Conservation (phyloP, 2,329 filamentous ascomycete genomes). For the Dryadomyces quercivorus region DNA sequence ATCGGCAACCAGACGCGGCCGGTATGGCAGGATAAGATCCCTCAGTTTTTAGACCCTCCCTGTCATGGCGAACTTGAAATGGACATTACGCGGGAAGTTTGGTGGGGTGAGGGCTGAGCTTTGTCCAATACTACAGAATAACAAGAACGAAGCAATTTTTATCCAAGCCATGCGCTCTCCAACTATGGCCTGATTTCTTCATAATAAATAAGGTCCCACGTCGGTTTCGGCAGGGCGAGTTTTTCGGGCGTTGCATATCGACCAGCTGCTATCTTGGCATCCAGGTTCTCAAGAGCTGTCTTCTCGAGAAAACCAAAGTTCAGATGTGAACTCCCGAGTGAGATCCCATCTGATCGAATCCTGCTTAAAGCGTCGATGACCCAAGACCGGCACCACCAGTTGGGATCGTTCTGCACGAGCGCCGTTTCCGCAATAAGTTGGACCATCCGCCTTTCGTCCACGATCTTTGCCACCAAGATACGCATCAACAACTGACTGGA, state of each 20-base stretch:
- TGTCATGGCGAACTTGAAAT: not conserved
- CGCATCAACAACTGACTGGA: slow-evolving; percentile 22
- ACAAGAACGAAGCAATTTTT: no score
- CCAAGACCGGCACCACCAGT: slow-evolving; percentile 29
- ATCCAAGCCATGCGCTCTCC: no score
- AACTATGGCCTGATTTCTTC: no score
- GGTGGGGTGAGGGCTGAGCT: not conserved
- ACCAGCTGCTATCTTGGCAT: no score
- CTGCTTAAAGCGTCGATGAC: slow-evolving; percentile 20
- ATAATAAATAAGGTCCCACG: no score
- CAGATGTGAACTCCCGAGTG: no score
- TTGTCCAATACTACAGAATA: no score
- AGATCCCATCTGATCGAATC: slow-evolving; percentile 20
- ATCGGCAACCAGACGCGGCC: not conserved
- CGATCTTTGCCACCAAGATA: slow-evolving; percentile 26
- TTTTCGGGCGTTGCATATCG: no score
- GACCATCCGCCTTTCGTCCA: slow-evolving; percentile 20
- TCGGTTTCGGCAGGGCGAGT: no score
- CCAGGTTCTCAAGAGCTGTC: no score
- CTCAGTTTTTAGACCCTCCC: not conserved
- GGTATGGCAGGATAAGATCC: not conserved
- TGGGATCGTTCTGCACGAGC: slow-evolving; percentile 20
- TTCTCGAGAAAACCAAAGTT: no score
- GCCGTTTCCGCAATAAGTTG: slow-evolving; percentile 20
- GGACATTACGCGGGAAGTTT: not conserved